Evolutionary conservation across 352 stramenopile genomes (phyloP), one percentile per base, ranked within the genome.

Genomic region (Globisporangium acanthophoron): DNA sequence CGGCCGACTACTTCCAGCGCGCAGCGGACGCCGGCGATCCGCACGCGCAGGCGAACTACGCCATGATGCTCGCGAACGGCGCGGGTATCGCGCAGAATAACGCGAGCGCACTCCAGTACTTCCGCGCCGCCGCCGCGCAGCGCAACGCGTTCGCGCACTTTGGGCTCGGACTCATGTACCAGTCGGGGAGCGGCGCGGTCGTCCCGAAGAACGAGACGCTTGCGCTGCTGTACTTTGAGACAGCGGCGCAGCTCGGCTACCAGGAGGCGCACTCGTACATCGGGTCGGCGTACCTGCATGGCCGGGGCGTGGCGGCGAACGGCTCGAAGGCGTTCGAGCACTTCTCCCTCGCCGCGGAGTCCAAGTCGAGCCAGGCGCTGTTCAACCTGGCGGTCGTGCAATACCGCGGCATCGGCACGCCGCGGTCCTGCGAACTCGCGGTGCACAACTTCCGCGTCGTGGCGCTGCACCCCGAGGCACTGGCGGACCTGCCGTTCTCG

Each of bases 341-440:
- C 51, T 91, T 89, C 47, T 56, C 69, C 39, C 61, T 78, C 16
- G 83, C 83, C n/a, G 71, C 73, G 0, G 65, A 61, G 29, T 70
- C 69, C 0, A 54, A 80, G 52, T 86, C 77, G 6, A 82, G 69
- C 35, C 76, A 85, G 47, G 67, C 79, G 13, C 45, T 87, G 15
- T 87, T 89, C 58, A 88, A 90, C 48, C 56, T 91, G n/a, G 83
- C 73, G 3, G 69, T 89, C 39, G 84, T 93, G 83, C 74, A 91
- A 57, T 91, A 76, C 55, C 69, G 63, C 27, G 83, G 80, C 31
- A 62, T 81, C 20, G 80, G 80, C 3, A 87, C 75, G 5, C 59
- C 67, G 12, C 58, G 58, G 16, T 84, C 74, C 9, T 93, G 83
- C 48, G 50, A 49, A 1, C 52, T 54, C 12, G 78, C 83, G 0